Evolutionary conservation across 23 red algal species (phyloP).

Genomic region (Gracilaria caudata): DNA sequence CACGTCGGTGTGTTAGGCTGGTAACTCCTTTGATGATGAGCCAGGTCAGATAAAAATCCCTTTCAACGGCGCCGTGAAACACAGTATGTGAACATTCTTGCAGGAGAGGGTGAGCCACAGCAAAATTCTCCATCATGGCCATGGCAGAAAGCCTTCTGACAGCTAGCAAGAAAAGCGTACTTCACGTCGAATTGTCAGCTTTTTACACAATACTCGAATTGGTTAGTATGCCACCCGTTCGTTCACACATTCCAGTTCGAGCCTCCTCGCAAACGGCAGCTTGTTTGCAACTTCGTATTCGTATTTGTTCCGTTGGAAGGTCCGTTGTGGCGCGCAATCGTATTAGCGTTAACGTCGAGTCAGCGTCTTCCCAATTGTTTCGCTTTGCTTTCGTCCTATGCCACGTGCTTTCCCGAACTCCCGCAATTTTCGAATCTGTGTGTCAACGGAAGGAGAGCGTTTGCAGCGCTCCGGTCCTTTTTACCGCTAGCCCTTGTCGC

Average conservation of each 20-base stretch:
- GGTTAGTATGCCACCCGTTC: constrained; percentile 3
- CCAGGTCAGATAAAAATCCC: not conserved
- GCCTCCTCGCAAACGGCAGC: not conserved
- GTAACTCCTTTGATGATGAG: not conserved
- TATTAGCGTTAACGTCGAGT: not conserved
- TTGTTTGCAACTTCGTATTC: constrained; percentile 9
- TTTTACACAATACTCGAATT: constrained; percentile 10
- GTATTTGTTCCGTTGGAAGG: constrained; percentile 11
- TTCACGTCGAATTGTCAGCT: constrained; percentile 25
- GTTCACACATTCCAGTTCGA: not conserved
- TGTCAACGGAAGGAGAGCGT: not conserved
- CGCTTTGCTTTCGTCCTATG: not conserved
- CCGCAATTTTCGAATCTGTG: not conserved
- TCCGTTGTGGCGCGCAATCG: not conserved
- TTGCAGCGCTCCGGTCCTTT: not conserved
- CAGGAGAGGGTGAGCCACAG: not conserved
- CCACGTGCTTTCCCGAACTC: not conserved
- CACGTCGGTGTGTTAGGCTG: not conserved
- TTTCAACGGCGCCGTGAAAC: constrained; percentile 14
- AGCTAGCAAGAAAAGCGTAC: not conserved
- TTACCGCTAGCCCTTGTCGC: not conserved
- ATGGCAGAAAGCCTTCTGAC: not conserved
- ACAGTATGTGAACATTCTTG: not conserved
- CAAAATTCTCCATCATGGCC: not conserved
- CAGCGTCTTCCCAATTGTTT: not conserved